Conservation (phyloP, 768 basidiomycete genomes). For the Serendipita vermifera region DNA sequence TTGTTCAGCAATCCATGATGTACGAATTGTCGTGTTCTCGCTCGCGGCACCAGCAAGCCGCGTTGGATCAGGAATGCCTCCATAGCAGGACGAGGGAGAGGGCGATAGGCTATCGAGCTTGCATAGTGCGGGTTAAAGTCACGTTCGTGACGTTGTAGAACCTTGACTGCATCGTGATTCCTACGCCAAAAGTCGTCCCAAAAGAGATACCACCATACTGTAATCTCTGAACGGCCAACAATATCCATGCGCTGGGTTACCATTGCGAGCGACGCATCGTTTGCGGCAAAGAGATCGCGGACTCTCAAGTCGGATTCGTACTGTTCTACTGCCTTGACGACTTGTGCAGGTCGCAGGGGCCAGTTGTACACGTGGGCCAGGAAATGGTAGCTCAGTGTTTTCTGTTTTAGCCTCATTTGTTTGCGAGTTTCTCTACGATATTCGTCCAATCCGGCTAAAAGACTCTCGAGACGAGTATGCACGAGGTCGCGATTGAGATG, state of each 20-base stretch:
- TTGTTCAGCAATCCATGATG: conserved; percentile 59
- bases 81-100: conserved; percentile 48
- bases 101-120: conserved; percentile 58
- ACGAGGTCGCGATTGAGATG: conserved; percentile 43
- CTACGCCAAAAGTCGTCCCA: conserved; percentile 72
- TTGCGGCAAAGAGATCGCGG: conserved; percentile 34
- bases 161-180: conserved; percentile 45
- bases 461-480: conserved; percentile 26
- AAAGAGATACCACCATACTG: conserved; percentile 69
- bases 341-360: conserved; percentile 32
- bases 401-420: conserved; percentile 40
- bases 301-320: conserved; percentile 46
- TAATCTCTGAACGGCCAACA: conserved; percentile 36
- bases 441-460: conserved; percentile 36
- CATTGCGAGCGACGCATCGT: conserved; percentile 33
- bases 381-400: conserved; percentile 49
- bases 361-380: conserved; percentile 46
- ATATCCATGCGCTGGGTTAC: conserved; percentile 41
- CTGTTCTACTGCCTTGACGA: conserved; percentile 35
- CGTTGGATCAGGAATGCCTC: conserved; percentile 52
- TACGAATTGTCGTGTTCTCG: conserved; percentile 37
- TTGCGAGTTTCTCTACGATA: conserved; percentile 41
- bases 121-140: conserved; percentile 65
- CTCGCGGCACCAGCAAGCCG: conserved; percentile 39
- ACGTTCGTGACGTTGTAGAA: conserved; percentile 33